phyloP scores from a whole-genome alignment of 1,284 basidiomycete species.

The Ustilago tritici region DNA sequence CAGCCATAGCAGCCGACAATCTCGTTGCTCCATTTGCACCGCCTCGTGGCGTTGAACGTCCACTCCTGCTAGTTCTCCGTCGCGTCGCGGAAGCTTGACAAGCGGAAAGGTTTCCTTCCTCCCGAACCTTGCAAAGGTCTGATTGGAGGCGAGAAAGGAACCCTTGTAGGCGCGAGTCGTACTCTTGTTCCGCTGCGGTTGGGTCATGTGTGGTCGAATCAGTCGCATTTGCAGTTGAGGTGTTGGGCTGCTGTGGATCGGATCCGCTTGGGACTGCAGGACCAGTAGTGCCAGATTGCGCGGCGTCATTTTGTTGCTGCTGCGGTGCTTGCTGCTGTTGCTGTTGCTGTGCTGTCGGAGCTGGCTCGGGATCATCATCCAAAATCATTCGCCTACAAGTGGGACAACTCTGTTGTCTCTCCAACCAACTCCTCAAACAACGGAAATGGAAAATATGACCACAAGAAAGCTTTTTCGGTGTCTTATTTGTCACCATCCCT shows the following conservation, averaged over 20 bases:
- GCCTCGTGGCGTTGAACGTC: constrained; percentile 24
- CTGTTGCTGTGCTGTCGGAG: constrained; percentile 6
- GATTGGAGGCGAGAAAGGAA: constrained; percentile 46
- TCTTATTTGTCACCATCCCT: constrained; percentile 76
- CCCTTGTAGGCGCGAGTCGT: constrained; percentile 35
- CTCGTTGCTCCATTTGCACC: background rate
- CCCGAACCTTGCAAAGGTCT: constrained; percentile 49
- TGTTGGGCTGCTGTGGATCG: background rate
- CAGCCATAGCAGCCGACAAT: background rate
- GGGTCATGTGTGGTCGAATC: background rate
- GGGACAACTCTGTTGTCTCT: constrained; percentile 90
- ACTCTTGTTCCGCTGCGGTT: constrained; percentile 24
- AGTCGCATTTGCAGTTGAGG: background rate
- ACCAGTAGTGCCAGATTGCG: background rate
- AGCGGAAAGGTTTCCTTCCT: constrained; percentile 43
- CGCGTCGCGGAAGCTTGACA: constrained; percentile 14
- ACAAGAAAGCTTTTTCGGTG: constrained; percentile 94
- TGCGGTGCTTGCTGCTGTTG: constrained; percentile 10
- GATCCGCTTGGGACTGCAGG: background rate
- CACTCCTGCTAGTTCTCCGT: constrained; percentile 16
- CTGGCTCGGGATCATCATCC: constrained; percentile 71
- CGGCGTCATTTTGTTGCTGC: background rate
- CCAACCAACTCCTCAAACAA: constrained; percentile 95
- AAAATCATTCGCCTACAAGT: constrained; percentile 94
- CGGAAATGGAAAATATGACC: constrained; percentile 99